A percentile compares a stretch with the other conserved stretches of the same genome.
Conservation (phyloP, 2,329 filamentous ascomycete species). For the Verticillium klebahnii region DNA sequence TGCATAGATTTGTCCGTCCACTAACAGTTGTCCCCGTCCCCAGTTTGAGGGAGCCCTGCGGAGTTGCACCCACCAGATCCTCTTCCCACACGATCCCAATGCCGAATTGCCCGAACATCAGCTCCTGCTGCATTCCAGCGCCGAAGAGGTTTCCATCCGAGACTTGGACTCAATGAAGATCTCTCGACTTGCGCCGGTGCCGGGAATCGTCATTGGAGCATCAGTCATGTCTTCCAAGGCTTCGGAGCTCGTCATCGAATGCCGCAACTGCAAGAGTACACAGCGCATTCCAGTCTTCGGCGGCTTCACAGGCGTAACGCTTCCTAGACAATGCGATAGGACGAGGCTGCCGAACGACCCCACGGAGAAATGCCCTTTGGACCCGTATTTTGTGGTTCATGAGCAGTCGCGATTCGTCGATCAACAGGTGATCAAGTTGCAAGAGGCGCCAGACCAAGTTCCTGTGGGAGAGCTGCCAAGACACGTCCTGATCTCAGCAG, state of each 20-base stretch:
- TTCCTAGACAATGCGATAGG: constrained; percentile 74
- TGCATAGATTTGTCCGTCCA: not conserved
- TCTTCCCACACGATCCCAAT: constrained; percentile 70
- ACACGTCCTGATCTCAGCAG: constrained; percentile 94
- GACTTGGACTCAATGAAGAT: constrained; percentile 91
- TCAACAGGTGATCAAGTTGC: constrained; percentile 95
- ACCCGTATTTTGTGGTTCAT: constrained; percentile 94
- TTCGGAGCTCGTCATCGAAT: constrained; percentile 79
- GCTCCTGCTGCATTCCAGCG: constrained; percentile 87
- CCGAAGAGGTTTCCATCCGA: constrained; percentile 86
- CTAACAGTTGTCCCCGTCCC: not conserved
- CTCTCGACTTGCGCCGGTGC: constrained; percentile 90
- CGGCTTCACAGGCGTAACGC: constrained; percentile 80
- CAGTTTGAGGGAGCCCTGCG: constrained; percentile 90
- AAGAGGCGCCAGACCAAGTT: constrained; percentile 95
- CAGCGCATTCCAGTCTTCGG: constrained; percentile 70
- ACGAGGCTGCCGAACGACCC: constrained; percentile 59
- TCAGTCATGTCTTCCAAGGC: constrained; percentile 97
- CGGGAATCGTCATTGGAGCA: constrained; percentile 95
- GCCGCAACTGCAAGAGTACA: constrained; percentile 75
- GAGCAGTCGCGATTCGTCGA: constrained; percentile 94
- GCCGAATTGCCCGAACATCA: constrained; percentile 83
- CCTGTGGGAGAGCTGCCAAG: constrained; percentile 93
- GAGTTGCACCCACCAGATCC: constrained; percentile 87
- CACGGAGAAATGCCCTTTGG: constrained; percentile 75